Evolutionary conservation across 495 filamentous ascomycete species (phyloP).

Genomic region (Hamigera avellanea): DNA sequence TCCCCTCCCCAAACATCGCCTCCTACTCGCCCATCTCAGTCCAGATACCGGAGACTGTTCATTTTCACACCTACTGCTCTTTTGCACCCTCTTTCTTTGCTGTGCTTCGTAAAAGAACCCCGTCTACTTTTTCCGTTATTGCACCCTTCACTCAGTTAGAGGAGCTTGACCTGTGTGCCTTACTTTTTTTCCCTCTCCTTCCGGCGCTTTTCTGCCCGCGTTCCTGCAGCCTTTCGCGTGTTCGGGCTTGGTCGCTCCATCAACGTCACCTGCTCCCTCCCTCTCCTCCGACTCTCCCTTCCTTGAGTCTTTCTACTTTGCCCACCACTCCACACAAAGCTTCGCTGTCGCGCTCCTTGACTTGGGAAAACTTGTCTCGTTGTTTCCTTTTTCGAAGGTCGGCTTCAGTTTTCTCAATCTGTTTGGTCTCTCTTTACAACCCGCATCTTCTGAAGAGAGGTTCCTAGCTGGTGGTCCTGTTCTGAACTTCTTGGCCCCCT

Average conservation of each 20-base stretch:
- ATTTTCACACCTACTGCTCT: slow-evolving; percentile 1
- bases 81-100: slow-evolving; percentile 5
- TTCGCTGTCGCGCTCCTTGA: too few species aligned
- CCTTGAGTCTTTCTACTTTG: neutral
- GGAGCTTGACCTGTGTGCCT: slow-evolving; percentile 6
- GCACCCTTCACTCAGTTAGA: neutral
- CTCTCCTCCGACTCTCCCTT: neutral
- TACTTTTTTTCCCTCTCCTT: slow-evolving; percentile 5
- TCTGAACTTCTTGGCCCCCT: slow-evolving; percentile 16
- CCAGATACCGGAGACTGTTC: slow-evolving; percentile 3
- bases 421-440: slow-evolving; percentile 2
- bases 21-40: neutral
- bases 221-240: slow-evolving; percentile 24
- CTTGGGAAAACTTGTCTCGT: neutral
- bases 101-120: slow-evolving; percentile 1
- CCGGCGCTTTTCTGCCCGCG: slow-evolving; percentile 19
- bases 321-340: neutral
- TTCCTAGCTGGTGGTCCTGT: slow-evolving; percentile 6
- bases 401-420: neutral
- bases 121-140: neutral
- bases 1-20: slow-evolving; percentile 5
- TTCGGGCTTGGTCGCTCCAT: slow-evolving; percentile 22
- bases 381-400: neutral
- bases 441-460: slow-evolving; percentile 4
- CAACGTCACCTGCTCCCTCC: slow-evolving; percentile 22